These are phyloP conservation scores for Wallemia ichthyophaga DNA, from an alignment of 1,284 basidiomycete genomes.

Conservation along the genomic window DNA sequence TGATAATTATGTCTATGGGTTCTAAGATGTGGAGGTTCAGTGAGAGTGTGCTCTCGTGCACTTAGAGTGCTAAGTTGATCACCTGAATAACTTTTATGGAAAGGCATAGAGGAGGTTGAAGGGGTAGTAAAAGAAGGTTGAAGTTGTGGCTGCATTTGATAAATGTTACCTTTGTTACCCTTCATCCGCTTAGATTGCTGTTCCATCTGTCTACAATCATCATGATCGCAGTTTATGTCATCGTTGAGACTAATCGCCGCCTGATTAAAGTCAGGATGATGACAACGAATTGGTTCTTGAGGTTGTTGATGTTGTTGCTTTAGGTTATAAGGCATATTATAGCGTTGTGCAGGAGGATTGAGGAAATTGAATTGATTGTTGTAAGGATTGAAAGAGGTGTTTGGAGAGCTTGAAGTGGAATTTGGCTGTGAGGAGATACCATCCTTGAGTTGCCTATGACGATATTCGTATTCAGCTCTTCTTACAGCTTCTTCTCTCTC, in stretches of 20 bases:
- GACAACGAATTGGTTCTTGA: background rate
- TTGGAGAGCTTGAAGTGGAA: background rate
- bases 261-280: background rate
- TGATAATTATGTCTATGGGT: background rate
- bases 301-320: background rate
- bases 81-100: background rate
- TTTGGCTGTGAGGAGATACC: background rate
- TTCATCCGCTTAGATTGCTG: background rate
- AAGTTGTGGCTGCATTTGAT: background rate
- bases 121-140: background rate
- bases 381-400: background rate
- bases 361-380: background rate
- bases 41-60: background rate
- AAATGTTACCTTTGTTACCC: background rate
- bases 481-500: constrained; percentile 53
- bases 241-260: background rate
- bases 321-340: background rate
- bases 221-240: background rate
- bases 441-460: constrained; percentile 22
- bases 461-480: constrained; percentile 52
- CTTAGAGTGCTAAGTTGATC: background rate
- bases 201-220: background rate
- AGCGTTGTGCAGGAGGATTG: background rate
- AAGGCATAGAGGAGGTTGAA: background rate
- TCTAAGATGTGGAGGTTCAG: background rate